A percentile compares a stretch with the other conserved stretches of the same genome.
Conservation (phyloP, 148 eudicot genomes). For the Diospyros lotus region DNA sequence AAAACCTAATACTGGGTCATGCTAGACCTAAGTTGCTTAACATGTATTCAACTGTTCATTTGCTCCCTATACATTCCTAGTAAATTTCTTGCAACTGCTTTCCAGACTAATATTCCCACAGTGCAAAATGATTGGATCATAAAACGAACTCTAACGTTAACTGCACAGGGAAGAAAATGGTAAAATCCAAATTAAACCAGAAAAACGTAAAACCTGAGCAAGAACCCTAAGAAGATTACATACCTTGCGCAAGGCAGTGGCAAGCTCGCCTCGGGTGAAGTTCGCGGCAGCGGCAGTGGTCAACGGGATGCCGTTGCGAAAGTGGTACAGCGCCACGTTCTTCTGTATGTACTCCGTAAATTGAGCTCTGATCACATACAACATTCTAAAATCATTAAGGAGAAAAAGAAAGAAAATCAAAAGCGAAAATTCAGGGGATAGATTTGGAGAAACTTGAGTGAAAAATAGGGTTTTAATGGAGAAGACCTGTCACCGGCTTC, state of each 20-base stretch:
- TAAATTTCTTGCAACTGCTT: background rate
- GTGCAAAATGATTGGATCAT: background rate
- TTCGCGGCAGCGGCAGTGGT: conserved; percentile 82
- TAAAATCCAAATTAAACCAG: background rate
- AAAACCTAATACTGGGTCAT: background rate
- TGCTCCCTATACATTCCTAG: background rate
- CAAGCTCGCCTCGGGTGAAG: conserved; percentile 87
- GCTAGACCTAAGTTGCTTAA: background rate
- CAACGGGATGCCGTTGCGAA: conserved; percentile 79
- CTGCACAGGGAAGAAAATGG: too few species aligned
- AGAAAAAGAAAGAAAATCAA: background rate
- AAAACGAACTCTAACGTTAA: background rate
- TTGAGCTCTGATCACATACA: conserved; percentile 51
- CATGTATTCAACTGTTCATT: background rate
- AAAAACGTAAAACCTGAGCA: background rate
- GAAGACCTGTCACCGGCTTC: conserved; percentile 79
- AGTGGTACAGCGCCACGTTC: conserved; percentile 73
- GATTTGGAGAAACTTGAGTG: background rate
- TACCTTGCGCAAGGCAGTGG: conserved; percentile 84
- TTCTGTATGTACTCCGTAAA: conserved; percentile 82
- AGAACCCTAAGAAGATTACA: background rate
- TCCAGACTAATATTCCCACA: background rate
- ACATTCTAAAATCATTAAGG: background rate
- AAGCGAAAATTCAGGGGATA: background rate
- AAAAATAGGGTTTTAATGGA: background rate